Percentiles rank a stretch among this genome's conserved stretches.
phyloP scores from a whole-genome alignment of 2,329 filamentous ascomycete genomes.

The Nemania sp. region DNA sequence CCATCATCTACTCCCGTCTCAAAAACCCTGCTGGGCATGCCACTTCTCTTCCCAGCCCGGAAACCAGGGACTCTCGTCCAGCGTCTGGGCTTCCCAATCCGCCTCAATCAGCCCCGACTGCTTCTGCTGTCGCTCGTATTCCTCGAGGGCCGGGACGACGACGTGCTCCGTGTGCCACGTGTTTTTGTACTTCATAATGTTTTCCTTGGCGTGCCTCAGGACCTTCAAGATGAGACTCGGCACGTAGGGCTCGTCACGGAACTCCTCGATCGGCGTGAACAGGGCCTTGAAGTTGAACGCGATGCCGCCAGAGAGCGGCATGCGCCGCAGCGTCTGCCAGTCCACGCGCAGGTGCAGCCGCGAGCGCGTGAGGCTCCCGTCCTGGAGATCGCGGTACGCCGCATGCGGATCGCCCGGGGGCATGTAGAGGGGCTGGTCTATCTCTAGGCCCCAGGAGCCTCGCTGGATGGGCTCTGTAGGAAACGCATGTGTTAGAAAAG shows the following conservation, averaged over 20 bases:
- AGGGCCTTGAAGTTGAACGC: conserved; percentile 90
- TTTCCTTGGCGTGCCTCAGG: conserved; percentile 71
- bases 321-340: conserved; percentile 82
- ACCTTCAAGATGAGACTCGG: conserved; percentile 71
- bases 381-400: conserved; percentile 61
- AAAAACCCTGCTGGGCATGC: conserved; percentile 45
- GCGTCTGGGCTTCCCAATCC: conserved; percentile 69
- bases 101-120: conserved; percentile 61
- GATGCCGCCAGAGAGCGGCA: conserved; percentile 75
- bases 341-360: conserved; percentile 76
- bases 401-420: conserved; percentile 70
- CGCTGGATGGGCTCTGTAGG: conserved; percentile 70
- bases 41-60: conserved; percentile 78
- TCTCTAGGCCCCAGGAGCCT: conserved; percentile 82
- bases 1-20: conserved; percentile 2
- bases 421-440: conserved; percentile 76
- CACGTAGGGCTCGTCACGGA: conserved; percentile 73
- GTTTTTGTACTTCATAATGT: conserved; percentile 78
- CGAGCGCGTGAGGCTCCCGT: conserved; percentile 57
- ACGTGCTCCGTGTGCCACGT: conserved; percentile 80
- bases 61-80: conserved; percentile 78
- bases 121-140: conserved; percentile 69
- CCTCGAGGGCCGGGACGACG: conserved; percentile 65
- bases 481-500: neutral
- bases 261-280: conserved; percentile 74